Conservation (phyloP, 441 rosid genomes). For the Syzygium syzygioides region DNA sequence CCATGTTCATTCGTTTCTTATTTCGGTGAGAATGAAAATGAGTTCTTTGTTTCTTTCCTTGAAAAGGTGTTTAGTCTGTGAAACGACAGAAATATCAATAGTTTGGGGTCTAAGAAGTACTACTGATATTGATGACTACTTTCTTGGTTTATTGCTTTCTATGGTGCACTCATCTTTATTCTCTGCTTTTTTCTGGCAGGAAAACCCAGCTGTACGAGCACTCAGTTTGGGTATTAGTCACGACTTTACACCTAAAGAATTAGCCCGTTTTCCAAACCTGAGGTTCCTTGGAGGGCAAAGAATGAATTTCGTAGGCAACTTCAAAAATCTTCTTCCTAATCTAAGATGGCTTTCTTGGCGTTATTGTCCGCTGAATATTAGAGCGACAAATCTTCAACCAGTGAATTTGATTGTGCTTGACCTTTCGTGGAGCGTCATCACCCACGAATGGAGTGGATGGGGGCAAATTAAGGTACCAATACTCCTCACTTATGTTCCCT, state of each 20-base stretch:
- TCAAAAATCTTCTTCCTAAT: not conserved
- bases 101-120: not conserved
- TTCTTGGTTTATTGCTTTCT: too few species aligned
- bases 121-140: too few species aligned
- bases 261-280: not conserved
- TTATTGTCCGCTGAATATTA: fast-evolving
- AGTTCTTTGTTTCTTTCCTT: not conserved
- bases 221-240: not conserved
- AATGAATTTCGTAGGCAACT: not conserved
- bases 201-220: not conserved
- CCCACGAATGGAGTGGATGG: not conserved
- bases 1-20: not conserved
- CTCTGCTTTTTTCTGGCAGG: not conserved
- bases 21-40: not conserved
- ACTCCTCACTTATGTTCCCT: not conserved
- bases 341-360: not conserved
- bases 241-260: not conserved
- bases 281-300: not conserved
- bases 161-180: not conserved
- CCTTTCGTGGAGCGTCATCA: fast-evolving
- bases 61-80: not conserved
- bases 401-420: too few species aligned
- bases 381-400: not conserved
- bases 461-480: fast-evolving
- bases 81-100: not conserved